Evolutionary conservation across 2,329 filamentous ascomycete species (phyloP).

Genomic region (Aspergillus nomiae): DNA sequence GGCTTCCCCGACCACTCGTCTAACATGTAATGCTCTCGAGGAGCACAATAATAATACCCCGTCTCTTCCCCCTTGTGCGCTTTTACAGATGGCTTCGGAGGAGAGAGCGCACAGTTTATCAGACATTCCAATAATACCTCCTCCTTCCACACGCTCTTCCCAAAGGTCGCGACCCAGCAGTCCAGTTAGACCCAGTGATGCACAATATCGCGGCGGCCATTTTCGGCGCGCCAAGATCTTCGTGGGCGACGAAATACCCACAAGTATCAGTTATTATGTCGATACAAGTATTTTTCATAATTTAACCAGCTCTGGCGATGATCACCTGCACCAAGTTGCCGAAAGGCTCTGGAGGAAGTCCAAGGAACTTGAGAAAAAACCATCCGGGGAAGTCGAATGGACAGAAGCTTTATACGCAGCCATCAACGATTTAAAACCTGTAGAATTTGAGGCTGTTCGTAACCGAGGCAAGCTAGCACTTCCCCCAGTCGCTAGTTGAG

Average conservation of each 20-base stretch:
- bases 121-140: neutral
- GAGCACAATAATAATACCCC: neutral
- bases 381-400: constrained; percentile 10
- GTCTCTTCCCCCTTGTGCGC: neutral
- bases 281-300: neutral
- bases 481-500: neutral
- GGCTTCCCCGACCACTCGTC: neutral
- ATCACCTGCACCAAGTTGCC: neutral
- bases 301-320: neutral
- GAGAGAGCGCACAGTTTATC: neutral
- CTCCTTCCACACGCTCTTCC: constrained; percentile 1
- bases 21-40: neutral
- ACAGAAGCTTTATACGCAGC: constrained; percentile 7
- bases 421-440: constrained; percentile 5
- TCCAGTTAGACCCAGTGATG: constrained; percentile 1
- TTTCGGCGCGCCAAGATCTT: constrained; percentile 11
- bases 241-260: constrained; percentile 6
- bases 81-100: neutral
- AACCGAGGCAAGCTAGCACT: constrained; percentile 2
- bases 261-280: constrained; percentile 2
- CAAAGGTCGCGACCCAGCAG: constrained; percentile 8
- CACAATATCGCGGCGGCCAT: constrained; percentile 8
- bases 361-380: constrained; percentile 6
- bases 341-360: constrained; percentile 8
- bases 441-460: neutral